Percentiles rank a stretch among this genome's conserved stretches.
These are phyloP conservation scores for Camelina sativa DNA, from an alignment of 345 rosid species.

Conservation along the genomic window DNA sequence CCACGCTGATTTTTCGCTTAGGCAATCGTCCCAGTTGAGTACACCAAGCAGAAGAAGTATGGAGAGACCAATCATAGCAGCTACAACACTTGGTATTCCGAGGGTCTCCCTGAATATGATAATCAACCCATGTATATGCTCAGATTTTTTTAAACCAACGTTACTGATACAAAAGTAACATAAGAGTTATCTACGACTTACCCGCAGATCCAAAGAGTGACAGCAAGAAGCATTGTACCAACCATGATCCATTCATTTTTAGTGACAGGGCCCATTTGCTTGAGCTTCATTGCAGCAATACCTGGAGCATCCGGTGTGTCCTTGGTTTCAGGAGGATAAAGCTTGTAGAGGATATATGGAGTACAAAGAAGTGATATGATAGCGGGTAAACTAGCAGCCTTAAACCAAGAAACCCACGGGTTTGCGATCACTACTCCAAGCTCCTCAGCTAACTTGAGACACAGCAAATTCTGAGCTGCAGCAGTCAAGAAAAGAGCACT, in stretches of 20 bases:
- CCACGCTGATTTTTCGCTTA: slow-evolving; percentile 97
- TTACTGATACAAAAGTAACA: not conserved
- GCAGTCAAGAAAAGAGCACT: slow-evolving; percentile 98
- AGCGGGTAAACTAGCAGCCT: slow-evolving; percentile 92
- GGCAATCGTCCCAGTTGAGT: slow-evolving; percentile 95
- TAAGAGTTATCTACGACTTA: slow-evolving; percentile 44
- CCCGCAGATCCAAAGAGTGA: slow-evolving; percentile 93
- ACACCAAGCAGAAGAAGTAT: slow-evolving; percentile 86
- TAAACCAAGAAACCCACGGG: slow-evolving; percentile 98
- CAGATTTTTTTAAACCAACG: not conserved
- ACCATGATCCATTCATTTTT: slow-evolving; percentile 92
- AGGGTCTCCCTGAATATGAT: slow-evolving; percentile 62
- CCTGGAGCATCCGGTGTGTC: slow-evolving; percentile 98
- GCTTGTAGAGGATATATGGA: slow-evolving; percentile 76
- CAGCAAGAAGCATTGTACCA: slow-evolving; percentile 91
- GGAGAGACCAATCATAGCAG: slow-evolving; percentile 95
- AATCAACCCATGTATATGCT: slow-evolving; percentile 16
- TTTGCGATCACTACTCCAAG: slow-evolving; percentile 76
- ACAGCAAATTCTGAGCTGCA: slow-evolving; percentile 92
- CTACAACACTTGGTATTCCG: slow-evolving; percentile 91
- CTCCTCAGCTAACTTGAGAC: slow-evolving; percentile 94
- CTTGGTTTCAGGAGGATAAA: slow-evolving; percentile 94
- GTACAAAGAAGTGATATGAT: slow-evolving; percentile 72
- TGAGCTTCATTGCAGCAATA: slow-evolving; percentile 75
- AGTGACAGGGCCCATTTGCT: slow-evolving; percentile 83